Base-by-base conservation (phyloP, 139 green algal species). In the Chlamydomonas sphaeroides region DNA sequence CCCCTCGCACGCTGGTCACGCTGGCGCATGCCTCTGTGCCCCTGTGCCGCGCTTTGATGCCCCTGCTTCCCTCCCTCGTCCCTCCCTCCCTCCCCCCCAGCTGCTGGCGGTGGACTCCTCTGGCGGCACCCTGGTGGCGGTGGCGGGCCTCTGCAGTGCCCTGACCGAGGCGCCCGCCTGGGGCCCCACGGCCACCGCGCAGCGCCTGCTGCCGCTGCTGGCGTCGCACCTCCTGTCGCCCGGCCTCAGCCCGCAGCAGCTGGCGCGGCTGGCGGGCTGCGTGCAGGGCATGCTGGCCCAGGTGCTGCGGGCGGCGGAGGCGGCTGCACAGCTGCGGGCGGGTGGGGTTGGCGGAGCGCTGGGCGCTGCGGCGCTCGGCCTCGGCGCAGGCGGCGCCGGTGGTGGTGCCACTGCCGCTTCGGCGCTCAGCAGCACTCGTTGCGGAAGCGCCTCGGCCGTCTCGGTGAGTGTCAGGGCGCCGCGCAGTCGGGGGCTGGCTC, bases 81-180 rank as follows among this genome's bases (percentile, higher is more conserved):
- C 35, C 3, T 28, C 33, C 36, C n/a, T 20, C 23, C 3, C 49
- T 23, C 35, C 18, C 8, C 39, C n/a, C 61, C 90, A 95, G 92
- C 89, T 95, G 33, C 84, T 85, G 15, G 73, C 87, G 10, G 93
- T 97, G 18, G 95, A 98, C 79, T 78, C 89, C 39, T 92, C 84
- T 23, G 79, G 91, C 1, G 75, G 86, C 38, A 98, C 95, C 1
- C 66, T 92, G 17, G 91, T 94, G 91, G 92, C 88, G 38, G 88
- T 93, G 35, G 62, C 95, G n/a, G 86, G 63, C 8, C 85, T 98
- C 57, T 84, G 85, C 0, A 84, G 92, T 21, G 69, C 88, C 20
- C 87, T 98, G 26, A 87, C 88, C 1, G 84, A 77, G 62, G 72
- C 92, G 74, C 90, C 79, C 35, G 45, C 15, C 69, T 77, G 69